Conservation (phyloP, 805 yeast genomes). For the Metschnikowia reukaufii region DNA sequence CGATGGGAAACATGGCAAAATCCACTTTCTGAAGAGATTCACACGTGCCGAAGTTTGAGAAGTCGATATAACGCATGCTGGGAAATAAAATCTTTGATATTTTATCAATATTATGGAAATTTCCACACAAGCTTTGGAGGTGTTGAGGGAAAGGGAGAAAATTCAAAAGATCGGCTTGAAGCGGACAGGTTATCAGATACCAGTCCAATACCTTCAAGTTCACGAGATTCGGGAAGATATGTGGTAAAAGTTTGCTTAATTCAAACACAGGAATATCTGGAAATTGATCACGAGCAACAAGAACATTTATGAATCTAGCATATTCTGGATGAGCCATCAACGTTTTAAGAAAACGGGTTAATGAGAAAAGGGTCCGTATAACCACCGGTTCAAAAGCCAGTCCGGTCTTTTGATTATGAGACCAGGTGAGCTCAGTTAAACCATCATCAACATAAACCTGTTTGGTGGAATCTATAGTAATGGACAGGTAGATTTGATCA, state of each 20-base stretch:
- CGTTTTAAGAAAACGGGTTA: slow-evolving; percentile 15
- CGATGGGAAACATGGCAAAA: slow-evolving; percentile 5
- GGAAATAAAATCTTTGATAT: not conserved
- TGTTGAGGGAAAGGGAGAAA: slow-evolving; percentile 11
- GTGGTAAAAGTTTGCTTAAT: slow-evolving; percentile 5
- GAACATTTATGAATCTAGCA: slow-evolving; percentile 6
- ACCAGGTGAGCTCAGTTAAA: not conserved
- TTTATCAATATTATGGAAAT: slow-evolving; percentile 5
- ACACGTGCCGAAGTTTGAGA: slow-evolving; percentile 11
- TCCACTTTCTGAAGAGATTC: slow-evolving; percentile 4
- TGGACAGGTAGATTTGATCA: slow-evolving; percentile 12
- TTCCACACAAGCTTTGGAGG: slow-evolving; percentile 14
- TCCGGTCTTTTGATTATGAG: not conserved
- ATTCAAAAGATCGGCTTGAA: slow-evolving; percentile 10
- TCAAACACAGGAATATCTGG: slow-evolving; percentile 20
- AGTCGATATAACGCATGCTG: slow-evolving; percentile 11
- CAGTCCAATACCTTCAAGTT: slow-evolving; percentile 13
- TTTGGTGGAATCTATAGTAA: slow-evolving; percentile 16
- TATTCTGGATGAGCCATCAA: slow-evolving; percentile 9
- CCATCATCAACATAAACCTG: slow-evolving; percentile 9
- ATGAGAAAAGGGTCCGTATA: slow-evolving; percentile 18
- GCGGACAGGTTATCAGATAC: slow-evolving; percentile 13
- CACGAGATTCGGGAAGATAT: slow-evolving; percentile 10
- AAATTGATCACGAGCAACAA: slow-evolving; percentile 11
- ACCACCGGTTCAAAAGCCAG: slow-evolving; percentile 11